Percentiles rank a stretch among this genome's conserved stretches.
Conservation (phyloP, 305 asterid genomes). For the Euphrasia arctica region DNA sequence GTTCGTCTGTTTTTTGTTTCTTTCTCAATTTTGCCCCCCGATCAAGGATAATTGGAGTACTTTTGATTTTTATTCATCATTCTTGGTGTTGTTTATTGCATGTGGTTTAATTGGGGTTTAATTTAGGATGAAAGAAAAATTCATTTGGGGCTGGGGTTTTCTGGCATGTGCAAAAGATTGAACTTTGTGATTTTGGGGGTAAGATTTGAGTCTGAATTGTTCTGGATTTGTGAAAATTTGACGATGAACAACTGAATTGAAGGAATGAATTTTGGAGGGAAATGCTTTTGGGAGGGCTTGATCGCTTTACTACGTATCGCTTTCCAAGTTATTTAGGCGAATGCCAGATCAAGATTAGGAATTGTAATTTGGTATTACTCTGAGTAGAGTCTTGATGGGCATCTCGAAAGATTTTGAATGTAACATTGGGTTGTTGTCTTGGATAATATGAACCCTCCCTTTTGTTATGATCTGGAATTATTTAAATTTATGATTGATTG, state of each 20-base stretch:
- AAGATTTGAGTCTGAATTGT: conserved; percentile 10
- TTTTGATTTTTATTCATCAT: conserved; percentile 5
- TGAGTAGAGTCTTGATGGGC: conserved; percentile 30
- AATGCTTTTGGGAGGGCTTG: conserved; percentile 26
- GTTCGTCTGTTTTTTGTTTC: not conserved
- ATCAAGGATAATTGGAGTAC: conserved; percentile 20
- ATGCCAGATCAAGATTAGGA: conserved; percentile 17
- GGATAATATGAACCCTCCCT: conserved; percentile 9
- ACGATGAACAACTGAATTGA: conserved; percentile 12
- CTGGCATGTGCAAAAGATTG: conserved; percentile 1
- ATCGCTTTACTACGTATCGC: conserved; percentile 14
- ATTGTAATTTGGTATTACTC: conserved; percentile 22
- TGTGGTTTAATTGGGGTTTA: conserved; percentile 15
- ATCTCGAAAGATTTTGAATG: not conserved
- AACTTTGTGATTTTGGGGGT: conserved; percentile 9
- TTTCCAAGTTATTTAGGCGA: conserved; percentile 15
- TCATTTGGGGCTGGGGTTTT: conserved; percentile 18
- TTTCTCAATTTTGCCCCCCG: conserved; percentile 23
- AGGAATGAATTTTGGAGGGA: conserved; percentile 17
- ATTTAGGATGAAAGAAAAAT: not conserved
- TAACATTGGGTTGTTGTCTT: conserved; percentile 10
- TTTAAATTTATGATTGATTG: not conserved
- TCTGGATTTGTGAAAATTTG: conserved; percentile 15
- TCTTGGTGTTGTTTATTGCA: not conserved
- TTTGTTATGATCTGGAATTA: too few relatives aligned